Conservation (phyloP, 2,329 filamentous ascomycete genomes). For the Claviceps paspali region DNA sequence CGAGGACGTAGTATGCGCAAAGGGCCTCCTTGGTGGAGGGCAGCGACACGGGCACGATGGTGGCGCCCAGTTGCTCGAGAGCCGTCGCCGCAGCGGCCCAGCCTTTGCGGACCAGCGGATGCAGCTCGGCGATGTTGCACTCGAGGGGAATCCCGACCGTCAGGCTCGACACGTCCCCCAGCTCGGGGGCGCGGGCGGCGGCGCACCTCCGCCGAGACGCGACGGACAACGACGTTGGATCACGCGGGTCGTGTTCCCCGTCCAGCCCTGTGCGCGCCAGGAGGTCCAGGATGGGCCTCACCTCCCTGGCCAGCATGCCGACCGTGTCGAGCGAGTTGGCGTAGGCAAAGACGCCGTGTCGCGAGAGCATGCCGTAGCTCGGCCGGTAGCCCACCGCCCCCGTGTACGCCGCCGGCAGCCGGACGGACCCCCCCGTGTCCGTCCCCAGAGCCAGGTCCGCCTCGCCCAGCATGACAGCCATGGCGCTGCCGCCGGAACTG, state of each 20-base stretch:
- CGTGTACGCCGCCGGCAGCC: constrained; percentile 77
- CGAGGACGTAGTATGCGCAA: constrained; percentile 88
- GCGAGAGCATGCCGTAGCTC: constrained; percentile 73
- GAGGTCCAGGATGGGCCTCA: constrained; percentile 35
- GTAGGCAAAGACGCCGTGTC: constrained; percentile 79
- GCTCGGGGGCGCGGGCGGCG: constrained; percentile 12
- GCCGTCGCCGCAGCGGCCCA: constrained; percentile 50
- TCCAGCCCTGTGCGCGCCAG: constrained; percentile 34
- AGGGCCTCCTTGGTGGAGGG: constrained; percentile 75
- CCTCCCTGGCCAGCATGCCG: constrained; percentile 50
- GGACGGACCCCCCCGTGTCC: constrained; percentile 81
- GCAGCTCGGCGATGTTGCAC: constrained; percentile 78
- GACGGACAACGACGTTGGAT: constrained; percentile 56
- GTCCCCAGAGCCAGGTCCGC: constrained; percentile 63
- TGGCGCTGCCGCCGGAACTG: constrained; percentile 85
- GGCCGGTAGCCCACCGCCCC: constrained; percentile 79
- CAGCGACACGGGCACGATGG: constrained; percentile 60
- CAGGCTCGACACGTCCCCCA: constrained; percentile 18
- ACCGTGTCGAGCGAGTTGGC: constrained; percentile 89
- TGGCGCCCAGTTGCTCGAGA: constrained; percentile 51
- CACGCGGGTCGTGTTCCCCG: constrained; percentile 44
- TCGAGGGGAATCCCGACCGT: constrained; percentile 50
- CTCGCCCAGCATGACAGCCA: constrained; percentile 54
- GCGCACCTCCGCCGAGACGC: constrained; percentile 37
- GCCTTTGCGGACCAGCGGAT: constrained; percentile 48